These are phyloP conservation scores for Pseudevernia furfuracea DNA, from an alignment of 495 filamentous ascomycete species.

Conservation along the genomic window DNA sequence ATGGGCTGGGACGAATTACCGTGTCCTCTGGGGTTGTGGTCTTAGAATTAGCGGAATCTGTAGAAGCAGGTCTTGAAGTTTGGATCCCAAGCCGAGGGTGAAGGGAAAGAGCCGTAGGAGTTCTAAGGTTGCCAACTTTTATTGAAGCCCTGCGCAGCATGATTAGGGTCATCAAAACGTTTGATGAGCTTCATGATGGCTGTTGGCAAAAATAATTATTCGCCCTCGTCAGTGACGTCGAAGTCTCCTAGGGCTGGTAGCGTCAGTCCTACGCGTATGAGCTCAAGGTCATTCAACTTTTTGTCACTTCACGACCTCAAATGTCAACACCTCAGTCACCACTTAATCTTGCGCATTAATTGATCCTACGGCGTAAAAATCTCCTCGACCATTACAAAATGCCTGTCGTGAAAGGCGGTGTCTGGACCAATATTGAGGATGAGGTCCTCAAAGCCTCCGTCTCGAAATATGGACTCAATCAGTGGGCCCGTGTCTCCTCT, in stretches of 20 bases:
- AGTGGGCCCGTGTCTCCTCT: constrained; percentile 98
- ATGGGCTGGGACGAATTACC: background rate
- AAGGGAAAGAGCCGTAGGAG: background rate
- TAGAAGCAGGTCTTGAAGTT: background rate
- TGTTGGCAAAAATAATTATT: background rate
- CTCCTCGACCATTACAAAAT: constrained; percentile 42
- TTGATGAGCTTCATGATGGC: background rate
- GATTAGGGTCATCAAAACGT: background rate
- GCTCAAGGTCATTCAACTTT: background rate
- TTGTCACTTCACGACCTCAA: background rate
- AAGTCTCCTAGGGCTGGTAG: constrained; percentile 5
- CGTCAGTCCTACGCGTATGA: constrained; percentile 3
- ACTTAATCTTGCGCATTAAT: background rate
- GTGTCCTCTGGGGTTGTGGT: background rate
- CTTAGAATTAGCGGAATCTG: background rate
- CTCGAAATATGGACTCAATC: constrained; percentile 95
- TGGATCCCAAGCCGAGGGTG: background rate
- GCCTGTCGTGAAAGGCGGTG: constrained; percentile 97
- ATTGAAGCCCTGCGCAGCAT: background rate
- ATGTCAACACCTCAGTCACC: background rate
- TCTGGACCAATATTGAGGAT: constrained; percentile 84
- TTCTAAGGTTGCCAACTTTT: background rate
- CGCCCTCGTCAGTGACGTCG: constrained; percentile 6
- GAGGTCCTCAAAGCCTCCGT: constrained; percentile 95
- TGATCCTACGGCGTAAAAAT: background rate